These are phyloP conservation scores for Dioszegia hungarica DNA, from an alignment of 768 basidiomycete genomes.

Conservation along the genomic window DNA sequence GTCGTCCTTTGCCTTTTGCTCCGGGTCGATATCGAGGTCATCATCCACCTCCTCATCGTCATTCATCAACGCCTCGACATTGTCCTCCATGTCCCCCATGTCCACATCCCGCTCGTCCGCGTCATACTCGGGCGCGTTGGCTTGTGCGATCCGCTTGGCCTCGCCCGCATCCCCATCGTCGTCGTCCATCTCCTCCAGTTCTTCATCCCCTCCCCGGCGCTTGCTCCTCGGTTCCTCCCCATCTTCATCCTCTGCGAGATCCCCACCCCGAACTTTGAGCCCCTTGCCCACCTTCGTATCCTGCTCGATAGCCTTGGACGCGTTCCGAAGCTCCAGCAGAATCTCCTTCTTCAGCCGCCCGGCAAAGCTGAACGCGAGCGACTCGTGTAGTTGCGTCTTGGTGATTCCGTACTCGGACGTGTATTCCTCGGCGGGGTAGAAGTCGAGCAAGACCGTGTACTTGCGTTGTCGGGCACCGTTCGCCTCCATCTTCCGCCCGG, in stretches of 20 bases:
- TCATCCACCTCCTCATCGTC: conserved; percentile 54
- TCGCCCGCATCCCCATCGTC: conserved; percentile 57
- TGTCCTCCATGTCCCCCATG: conserved; percentile 38
- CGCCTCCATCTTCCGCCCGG: conserved; percentile 51
- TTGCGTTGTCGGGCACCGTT: conserved; percentile 62
- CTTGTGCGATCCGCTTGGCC: conserved; percentile 48
- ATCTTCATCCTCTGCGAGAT: conserved; percentile 46
- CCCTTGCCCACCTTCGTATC: conserved; percentile 72
- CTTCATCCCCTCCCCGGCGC: conserved; percentile 51
- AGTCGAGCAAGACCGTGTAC: conserved; percentile 72
- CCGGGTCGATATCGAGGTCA: conserved; percentile 76
- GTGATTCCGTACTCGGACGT: conserved; percentile 72
- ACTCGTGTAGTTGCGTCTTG: conserved; percentile 65
- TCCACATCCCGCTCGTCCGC: conserved; percentile 51
- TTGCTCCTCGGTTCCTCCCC: conserved; percentile 6
- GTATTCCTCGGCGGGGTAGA: conserved; percentile 85
- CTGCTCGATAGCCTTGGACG: conserved; percentile 69
- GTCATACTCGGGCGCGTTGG: conserved; percentile 56
- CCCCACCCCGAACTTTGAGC: conserved; percentile 42
- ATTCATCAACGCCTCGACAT: conserved; percentile 35
- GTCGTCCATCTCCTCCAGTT: conserved; percentile 53
- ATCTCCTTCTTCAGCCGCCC: conserved; percentile 79
- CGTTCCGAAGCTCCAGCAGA: conserved; percentile 75
- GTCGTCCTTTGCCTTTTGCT: conserved; percentile 51
- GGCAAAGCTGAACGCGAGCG: conserved; percentile 72